Evolutionary conservation across 495 filamentous ascomycete genomes (phyloP).

Genomic region (Xylaria nigripes): DNA sequence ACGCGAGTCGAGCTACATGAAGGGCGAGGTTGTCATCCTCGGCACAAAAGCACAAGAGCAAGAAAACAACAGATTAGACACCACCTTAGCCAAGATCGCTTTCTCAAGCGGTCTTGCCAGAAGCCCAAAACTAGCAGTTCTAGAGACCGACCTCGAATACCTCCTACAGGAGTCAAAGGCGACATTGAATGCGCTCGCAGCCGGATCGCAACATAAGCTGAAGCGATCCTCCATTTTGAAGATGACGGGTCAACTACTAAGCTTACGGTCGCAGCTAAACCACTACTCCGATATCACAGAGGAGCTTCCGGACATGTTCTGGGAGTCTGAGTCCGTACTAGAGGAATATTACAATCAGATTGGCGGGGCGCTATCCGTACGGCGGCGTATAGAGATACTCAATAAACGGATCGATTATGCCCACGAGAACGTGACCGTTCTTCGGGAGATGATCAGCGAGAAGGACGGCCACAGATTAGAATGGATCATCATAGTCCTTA

Average conservation of each 20-base stretch:
- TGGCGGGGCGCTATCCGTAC: constrained; percentile 80
- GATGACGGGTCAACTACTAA: constrained; percentile 90
- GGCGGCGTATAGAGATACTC: constrained; percentile 81
- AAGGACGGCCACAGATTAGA: constrained; percentile 80
- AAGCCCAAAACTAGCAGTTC: constrained; percentile 90
- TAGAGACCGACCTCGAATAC: constrained; percentile 71
- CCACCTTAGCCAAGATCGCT: constrained; percentile 84
- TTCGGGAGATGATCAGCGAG: constrained; percentile 83
- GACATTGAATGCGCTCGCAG: constrained; percentile 69
- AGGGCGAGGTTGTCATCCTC: constrained; percentile 81
- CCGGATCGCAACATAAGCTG: constrained; percentile 58
- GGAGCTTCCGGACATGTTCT: constrained; percentile 90
- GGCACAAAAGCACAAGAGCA: constrained; percentile 54
- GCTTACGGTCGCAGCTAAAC: constrained; percentile 85
- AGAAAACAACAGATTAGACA: constrained; percentile 48
- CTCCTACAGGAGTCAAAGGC: constrained; percentile 63
- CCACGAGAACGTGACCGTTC: constrained; percentile 84
- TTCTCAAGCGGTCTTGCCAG: constrained; percentile 94
- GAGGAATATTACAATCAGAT: constrained; percentile 91
- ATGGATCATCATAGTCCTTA: constrained; percentile 94
- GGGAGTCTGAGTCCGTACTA: constrained; percentile 84
- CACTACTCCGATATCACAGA: constrained; percentile 96
- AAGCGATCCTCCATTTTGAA: constrained; percentile 73
- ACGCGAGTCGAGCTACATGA: constrained; percentile 68
- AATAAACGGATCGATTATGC: constrained; percentile 99